These are phyloP conservation scores for Nothopassalora personata DNA, from an alignment of 2,329 filamentous ascomycete species.

Conservation along the genomic window DNA sequence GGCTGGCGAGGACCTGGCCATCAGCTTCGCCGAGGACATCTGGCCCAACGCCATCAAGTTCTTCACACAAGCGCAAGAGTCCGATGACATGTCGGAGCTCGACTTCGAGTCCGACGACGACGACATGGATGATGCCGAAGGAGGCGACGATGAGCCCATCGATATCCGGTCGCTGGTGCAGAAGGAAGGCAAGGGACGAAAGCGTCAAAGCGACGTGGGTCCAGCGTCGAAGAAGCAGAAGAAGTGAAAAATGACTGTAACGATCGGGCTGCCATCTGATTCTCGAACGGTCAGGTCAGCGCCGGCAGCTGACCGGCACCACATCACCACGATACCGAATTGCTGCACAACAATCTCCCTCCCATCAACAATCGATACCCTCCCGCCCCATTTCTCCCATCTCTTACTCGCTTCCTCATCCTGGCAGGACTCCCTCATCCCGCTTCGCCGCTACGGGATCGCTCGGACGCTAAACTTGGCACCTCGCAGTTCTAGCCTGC, in stretches of 20 bases:
- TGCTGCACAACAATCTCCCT: neutral
- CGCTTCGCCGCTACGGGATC: neutral
- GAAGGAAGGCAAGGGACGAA: slow-evolving; percentile 41
- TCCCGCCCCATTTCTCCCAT: neutral
- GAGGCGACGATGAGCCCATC: slow-evolving; percentile 48
- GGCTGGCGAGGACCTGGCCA: slow-evolving; percentile 76
- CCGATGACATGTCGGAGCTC: slow-evolving; percentile 58
- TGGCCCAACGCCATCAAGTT: slow-evolving; percentile 86
- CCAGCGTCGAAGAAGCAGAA: slow-evolving; percentile 38
- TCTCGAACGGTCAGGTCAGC: neutral
- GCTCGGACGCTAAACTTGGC: neutral
- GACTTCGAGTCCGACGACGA: slow-evolving; percentile 61
- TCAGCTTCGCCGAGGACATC: slow-evolving; percentile 77
- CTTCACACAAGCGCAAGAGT: slow-evolving; percentile 70
- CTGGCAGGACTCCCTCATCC: neutral
- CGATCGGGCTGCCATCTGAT: neutral
- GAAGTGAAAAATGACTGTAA: slow-evolving; percentile 13
- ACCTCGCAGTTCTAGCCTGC: neutral
- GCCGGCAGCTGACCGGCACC: neutral
- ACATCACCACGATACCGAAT: neutral
- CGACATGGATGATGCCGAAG: slow-evolving; percentile 52
- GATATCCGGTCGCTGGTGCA: slow-evolving; percentile 43
- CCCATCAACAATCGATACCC: neutral
- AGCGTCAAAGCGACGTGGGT: slow-evolving; percentile 37
- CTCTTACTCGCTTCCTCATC: neutral